Evolutionary conservation across 169 alveolate species (phyloP), one percentile per base, ranked within the genome.

Genomic region (Eimeria sp.): DNA sequence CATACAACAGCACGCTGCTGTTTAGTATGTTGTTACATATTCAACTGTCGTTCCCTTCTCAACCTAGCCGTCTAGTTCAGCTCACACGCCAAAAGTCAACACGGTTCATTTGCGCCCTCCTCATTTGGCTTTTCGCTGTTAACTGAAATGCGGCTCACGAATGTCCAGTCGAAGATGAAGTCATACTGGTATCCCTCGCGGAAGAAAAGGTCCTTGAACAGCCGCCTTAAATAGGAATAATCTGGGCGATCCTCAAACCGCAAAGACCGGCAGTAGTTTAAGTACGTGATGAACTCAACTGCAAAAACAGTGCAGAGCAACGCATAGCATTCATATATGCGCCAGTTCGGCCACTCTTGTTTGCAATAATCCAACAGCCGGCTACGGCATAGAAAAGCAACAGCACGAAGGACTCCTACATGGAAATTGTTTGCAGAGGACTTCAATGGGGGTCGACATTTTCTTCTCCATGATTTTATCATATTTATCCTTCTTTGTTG

Each of bases 391-490:
- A 71, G 11, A 37, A 4, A 33, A 37, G 54, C 80, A 71, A 25
- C 80, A 37, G 83, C 83, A 74, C 10, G 0, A 74, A 58, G 10
- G 71, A 6, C 4, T 6, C 97, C 4, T 89, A 95, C 97, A 97
- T 85, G 98, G 98, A 96, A 98, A 97, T 93, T 99, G 99, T 97
- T 99, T 99, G 98, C 99, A 99, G 66, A 99, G 97, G 33, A 98
- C 97, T 96, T 99, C 99, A 40, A 99, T 99, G 30, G 99, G 99
- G 40, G 99, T 99, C 90, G 99, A 98, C 97, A 99, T 99, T 96
- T 99, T 99, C 96, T 99, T 99, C 97, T 99, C 99, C 99, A 99
- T 99, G 97, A 99, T 99, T 97, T 99, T 99, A 96, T 99, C 99
- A 96, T 99, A 99, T 97, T 99, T 99, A 97, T 99, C 99, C 97